Base-by-base conservation (phyloP, 1,139 yeast genomes). In the Nakaseomyces kungkrabaensis region DNA sequence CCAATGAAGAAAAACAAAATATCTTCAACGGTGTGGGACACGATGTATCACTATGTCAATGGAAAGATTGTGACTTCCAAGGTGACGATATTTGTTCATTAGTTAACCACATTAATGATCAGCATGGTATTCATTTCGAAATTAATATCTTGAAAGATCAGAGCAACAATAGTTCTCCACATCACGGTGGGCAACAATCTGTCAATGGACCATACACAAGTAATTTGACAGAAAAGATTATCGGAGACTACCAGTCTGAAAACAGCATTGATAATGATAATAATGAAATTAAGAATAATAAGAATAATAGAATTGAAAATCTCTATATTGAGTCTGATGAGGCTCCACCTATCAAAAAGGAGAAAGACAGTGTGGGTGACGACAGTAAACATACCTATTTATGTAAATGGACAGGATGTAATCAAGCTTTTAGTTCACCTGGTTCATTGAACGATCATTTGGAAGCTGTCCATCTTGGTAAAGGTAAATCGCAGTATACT, bases 371-470 rank as follows among this genome's bases (percentile, higher is more conserved):
- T 42, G 25, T 4, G 17, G 9, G 24, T 3, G 26, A 22, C 32
- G 25, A 43, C 27, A 17, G 25, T 8, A 22, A 17, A 27, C 25
- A 10, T 4, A 37, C 6, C 10, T 37, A 2, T 37, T 7, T 22
- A 4, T 66, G 70, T 38, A 50, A 54, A 43, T 66, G 70, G 70
- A 54, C 49, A 7, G 51, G 43, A 1, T 90, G 97, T 63, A 70
- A 70, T 46, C 54, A 61, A 46, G 57, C 55, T 0, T 88, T 85
- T 59, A 50, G 60, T 4, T 65, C 74, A 4, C 76, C 84, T 3
- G 79, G 79, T 5, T 83, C 75, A 4, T 71, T 92, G 47, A 88
- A 88, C 48, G 72, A 76, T 3, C 98, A 92, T 66, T 62, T 92
- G 13, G 74, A 80, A 9, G 67, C 71, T 1, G 74, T 68, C 13